Evolutionary conservation across 805 yeast species (phyloP), one percentile per base, ranked within the genome.

Genomic region (Saturnispora saitoi): DNA sequence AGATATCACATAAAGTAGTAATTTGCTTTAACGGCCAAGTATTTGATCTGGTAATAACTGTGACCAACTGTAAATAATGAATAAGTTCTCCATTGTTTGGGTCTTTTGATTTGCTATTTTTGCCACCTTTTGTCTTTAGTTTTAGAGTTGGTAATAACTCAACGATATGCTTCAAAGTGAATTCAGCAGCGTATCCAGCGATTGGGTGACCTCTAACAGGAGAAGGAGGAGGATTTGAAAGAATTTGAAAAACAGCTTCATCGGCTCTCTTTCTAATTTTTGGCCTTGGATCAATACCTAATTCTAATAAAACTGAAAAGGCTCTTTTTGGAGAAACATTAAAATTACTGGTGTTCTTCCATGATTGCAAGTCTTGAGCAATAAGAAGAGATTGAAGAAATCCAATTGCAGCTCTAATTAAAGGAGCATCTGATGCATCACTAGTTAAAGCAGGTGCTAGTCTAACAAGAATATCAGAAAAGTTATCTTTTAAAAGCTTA

Each of bases 191-290:
- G 43, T 78, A 60, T 1, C 70, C 63, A n/a, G 89, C 72, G 7
- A 87, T 95, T 36, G 86, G 83, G 62, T 91, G 97, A 37, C 78
- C 83, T 4, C 81, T 74, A 12, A 81, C 73, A 8, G 95, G 91
- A 10, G 89, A 85, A 0, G 84, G 73, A 10, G 96, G 95, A 3
- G 86, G 83, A 12, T 44, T 42, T 2, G 68, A 55, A 51, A 93
- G 69, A 29, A 93, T 70, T 3, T 71, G 74, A 43, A 73, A 68
- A n/a, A 93, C 74, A 2, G 97, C 86, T 50, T 93, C 99, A 58
- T 82, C 84, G 1, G 98, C 95, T 70, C 97, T 83, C 76, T 85
- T 87, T 64, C 99, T 80, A 11, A 93, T 95, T 59, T 93, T 93
- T 32, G 99, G 99, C 62, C 98, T 78, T 42, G 85, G 83, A 65